Conservation (phyloP, 2,329 filamentous ascomycete species). For the Purpureocillium lavendulum region DNA sequence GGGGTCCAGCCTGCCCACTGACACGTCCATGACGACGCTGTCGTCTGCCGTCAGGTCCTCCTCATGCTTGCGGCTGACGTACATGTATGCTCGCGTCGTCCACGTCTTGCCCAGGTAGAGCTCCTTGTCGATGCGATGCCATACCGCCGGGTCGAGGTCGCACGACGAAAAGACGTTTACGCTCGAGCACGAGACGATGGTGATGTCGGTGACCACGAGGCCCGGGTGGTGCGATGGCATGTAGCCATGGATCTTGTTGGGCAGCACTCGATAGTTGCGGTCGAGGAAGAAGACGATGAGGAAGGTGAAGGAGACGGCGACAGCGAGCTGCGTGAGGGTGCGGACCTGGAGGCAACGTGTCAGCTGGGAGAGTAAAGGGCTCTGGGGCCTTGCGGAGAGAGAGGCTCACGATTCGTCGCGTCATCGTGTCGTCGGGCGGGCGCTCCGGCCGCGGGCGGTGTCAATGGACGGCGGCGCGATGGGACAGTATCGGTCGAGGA, state of each 20-base stretch:
- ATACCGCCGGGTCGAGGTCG: slow-evolving; percentile 60
- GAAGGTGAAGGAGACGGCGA: slow-evolving; percentile 57
- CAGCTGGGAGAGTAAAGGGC: not conserved
- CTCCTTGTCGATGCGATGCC: slow-evolving; percentile 86
- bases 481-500: too few species aligned
- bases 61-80: slow-evolving; percentile 77
- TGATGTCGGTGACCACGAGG: slow-evolving; percentile 78
- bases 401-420: slow-evolving; percentile 26
- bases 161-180: slow-evolving; percentile 70
- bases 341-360: slow-evolving; percentile 46
- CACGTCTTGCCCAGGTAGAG: slow-evolving; percentile 70
- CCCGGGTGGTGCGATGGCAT: slow-evolving; percentile 80
- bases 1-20: slow-evolving; percentile 66
- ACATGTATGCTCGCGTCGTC: slow-evolving; percentile 70
- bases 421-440: slow-evolving; percentile 14
- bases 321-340: slow-evolving; percentile 67
- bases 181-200: slow-evolving; percentile 65
- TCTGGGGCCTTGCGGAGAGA: not conserved
- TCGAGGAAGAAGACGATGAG: slow-evolving; percentile 76
- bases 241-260: slow-evolving; percentile 76
- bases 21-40: slow-evolving; percentile 71
- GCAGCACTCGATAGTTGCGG: slow-evolving; percentile 79
- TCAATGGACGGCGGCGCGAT: too few species aligned
- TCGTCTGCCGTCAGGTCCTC: slow-evolving; percentile 70
- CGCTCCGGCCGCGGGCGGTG: too few species aligned